Evolutionary conservation across 768 basidiomycete genomes (phyloP).

Genomic region (Hydnomerulius pinastri): DNA sequence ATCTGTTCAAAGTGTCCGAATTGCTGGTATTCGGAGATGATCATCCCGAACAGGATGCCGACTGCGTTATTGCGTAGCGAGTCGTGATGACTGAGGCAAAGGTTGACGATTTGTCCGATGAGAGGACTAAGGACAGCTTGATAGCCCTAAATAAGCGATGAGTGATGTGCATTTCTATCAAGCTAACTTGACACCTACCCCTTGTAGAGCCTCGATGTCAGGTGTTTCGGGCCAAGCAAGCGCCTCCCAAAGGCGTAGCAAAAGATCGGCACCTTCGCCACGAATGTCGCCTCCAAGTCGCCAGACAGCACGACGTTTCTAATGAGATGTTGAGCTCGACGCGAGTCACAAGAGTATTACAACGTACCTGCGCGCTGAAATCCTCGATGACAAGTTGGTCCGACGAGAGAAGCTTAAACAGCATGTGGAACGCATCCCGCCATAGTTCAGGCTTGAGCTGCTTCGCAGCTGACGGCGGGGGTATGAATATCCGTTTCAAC

Average conservation of each 20-base stretch:
- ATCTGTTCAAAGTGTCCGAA: slow-evolving; percentile 85
- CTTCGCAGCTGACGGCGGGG: slow-evolving; percentile 57
- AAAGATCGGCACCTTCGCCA: slow-evolving; percentile 83
- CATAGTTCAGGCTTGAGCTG: slow-evolving; percentile 79
- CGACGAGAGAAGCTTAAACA: slow-evolving; percentile 83
- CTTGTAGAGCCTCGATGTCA: slow-evolving; percentile 54
- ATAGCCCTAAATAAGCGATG: slow-evolving; percentile 58
- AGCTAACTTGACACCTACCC: slow-evolving; percentile 49
- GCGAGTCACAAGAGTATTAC: slow-evolving; percentile 1
- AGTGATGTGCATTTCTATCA: background rate
- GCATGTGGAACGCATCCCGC: slow-evolving; percentile 78
- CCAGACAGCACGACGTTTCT: slow-evolving; percentile 97
- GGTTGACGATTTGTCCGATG: slow-evolving; percentile 86
- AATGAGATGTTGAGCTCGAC: slow-evolving; percentile 5
- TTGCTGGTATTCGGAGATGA: slow-evolving; percentile 87
- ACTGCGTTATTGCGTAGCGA: slow-evolving; percentile 88
- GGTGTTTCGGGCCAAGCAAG: slow-evolving; percentile 73
- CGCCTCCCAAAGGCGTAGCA: slow-evolving; percentile 82
- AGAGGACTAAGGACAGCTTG: slow-evolving; percentile 81
- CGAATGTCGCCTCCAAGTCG: slow-evolving; percentile 94
- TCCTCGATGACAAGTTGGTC: slow-evolving; percentile 94
- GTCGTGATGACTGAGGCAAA: slow-evolving; percentile 95
- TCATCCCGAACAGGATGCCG: slow-evolving; percentile 93
- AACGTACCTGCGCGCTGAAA: slow-evolving; percentile 82
- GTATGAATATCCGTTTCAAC: slow-evolving; percentile 82